phyloP scores from a whole-genome alignment of 352 stramenopile genomes.

The Globisporangium solare region DNA sequence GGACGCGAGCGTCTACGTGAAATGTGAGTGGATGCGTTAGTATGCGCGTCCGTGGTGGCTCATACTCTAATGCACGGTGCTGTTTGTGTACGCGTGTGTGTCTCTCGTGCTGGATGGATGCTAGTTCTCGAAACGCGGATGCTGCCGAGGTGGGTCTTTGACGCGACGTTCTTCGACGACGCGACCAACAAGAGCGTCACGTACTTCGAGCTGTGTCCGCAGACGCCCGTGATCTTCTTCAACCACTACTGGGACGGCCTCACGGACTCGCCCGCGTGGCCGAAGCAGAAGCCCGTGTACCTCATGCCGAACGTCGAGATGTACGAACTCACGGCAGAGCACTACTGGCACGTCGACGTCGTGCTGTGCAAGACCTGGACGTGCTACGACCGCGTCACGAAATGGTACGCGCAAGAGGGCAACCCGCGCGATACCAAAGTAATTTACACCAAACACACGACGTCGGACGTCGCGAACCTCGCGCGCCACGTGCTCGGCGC shows the following conservation, averaged over 20 bases:
- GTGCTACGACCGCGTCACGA: constrained; percentile 33
- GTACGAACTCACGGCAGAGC: constrained; percentile 32
- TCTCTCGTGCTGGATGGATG: no score
- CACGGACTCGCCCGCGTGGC: constrained; percentile 20
- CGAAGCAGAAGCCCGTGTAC: constrained; percentile 35
- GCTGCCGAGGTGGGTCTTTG: constrained; percentile 41
- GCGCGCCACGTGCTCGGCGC: constrained; percentile 20
- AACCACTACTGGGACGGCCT: constrained; percentile 50
- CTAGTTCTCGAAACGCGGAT: constrained; percentile 36
- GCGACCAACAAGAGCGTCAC: constrained; percentile 19
- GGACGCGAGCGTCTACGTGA: constrained; percentile 53
- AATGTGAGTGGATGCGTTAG: constrained; percentile 32
- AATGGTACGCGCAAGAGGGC: constrained; percentile 53
- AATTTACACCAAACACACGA: constrained; percentile 57
- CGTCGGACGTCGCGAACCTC: constrained; percentile 39
- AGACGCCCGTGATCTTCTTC: constrained; percentile 37
- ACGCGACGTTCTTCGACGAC: constrained; percentile 29
- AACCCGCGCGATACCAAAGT: constrained; percentile 46
- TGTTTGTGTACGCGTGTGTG: no score
- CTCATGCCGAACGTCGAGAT: constrained; percentile 59
- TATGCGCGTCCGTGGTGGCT: no score
- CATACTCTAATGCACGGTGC: no score
- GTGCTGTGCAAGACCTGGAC: constrained; percentile 47
- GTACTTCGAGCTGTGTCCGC: constrained; percentile 52
- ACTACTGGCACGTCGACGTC: constrained; percentile 35